These are phyloP conservation scores for Noccaea bulbosa DNA, from an alignment of 345 rosid species.

Conservation along the genomic window DNA sequence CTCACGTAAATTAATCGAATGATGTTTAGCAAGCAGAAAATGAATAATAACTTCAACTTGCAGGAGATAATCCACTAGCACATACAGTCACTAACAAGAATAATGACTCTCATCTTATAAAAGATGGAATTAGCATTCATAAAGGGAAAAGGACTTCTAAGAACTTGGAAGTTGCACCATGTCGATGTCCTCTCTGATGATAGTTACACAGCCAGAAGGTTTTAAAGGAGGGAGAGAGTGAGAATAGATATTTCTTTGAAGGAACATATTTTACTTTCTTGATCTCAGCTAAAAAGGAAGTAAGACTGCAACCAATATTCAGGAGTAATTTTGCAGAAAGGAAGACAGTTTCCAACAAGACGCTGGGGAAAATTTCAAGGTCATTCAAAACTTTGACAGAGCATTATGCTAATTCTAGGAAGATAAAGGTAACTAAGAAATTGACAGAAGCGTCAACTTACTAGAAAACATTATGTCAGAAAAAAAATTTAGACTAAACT, in stretches of 20 bases:
- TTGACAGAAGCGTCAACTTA: constrained; percentile 13
- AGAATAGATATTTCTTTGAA: too few species aligned
- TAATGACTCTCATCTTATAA: constrained; percentile 14
- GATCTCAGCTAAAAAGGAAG: constrained; percentile 22
- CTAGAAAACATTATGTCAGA: constrained; percentile 8
- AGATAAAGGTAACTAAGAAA: constrained; percentile 15
- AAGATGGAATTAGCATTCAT: constrained; percentile 16
- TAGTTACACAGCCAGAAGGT: constrained; percentile 2
- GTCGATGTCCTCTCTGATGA: constrained; percentile 17
- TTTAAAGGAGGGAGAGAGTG: neutral
- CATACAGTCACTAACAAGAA: constrained; percentile 4
- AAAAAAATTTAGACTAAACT: neutral
- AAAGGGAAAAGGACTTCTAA: constrained; percentile 6
- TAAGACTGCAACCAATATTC: neutral
- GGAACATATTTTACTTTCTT: constrained; percentile 18
- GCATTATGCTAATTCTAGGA: constrained; percentile 7
- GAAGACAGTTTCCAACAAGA: constrained; percentile 11
- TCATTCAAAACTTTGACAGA: neutral
- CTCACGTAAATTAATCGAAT: neutral
- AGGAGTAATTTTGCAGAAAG: constrained; percentile 5
- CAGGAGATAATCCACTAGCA: constrained; percentile 8
- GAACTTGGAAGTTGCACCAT: constrained; percentile 2
- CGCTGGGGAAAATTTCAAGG: constrained; percentile 18
- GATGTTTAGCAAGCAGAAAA: constrained; percentile 18
- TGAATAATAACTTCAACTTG: constrained; percentile 18